phyloP scores from a whole-genome alignment of 2,329 filamentous ascomycete genomes.

The Epichloe bromicola region DNA sequence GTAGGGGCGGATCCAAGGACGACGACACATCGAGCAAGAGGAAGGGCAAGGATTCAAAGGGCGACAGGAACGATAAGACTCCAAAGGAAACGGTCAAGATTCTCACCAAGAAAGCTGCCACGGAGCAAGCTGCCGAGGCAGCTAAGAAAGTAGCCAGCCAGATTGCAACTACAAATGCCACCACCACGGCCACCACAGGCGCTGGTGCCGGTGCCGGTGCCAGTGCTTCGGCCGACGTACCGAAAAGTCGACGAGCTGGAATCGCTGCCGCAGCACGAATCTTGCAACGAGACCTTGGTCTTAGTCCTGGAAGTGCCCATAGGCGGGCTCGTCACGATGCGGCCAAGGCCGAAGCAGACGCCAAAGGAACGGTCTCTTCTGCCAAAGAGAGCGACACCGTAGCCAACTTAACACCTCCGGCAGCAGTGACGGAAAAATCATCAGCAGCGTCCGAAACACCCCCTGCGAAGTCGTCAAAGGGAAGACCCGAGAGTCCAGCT shows the following conservation, averaged over 20 bases:
- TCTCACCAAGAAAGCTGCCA: slow-evolving; percentile 43
- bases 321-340: slow-evolving; percentile 46
- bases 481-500: slow-evolving; percentile 10
- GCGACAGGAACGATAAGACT: slow-evolving; percentile 37
- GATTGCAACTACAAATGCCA: slow-evolving; percentile 16
- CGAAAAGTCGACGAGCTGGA: slow-evolving; percentile 45
- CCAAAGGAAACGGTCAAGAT: slow-evolving; percentile 49
- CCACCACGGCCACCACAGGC: slow-evolving; percentile 17
- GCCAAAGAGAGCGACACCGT: slow-evolving; percentile 18
- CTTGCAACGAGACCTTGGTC: slow-evolving; percentile 51
- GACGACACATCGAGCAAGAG: slow-evolving; percentile 50
- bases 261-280: slow-evolving; percentile 52
- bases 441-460: slow-evolving; percentile 8
- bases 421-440: slow-evolving; percentile 8
- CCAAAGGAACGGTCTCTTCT: slow-evolving; percentile 22
- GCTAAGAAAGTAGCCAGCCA: slow-evolving; percentile 30
- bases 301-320: slow-evolving; percentile 50
- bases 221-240: slow-evolving; percentile 10
- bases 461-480: slow-evolving; percentile 11
- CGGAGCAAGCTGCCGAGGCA: slow-evolving; percentile 34
- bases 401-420: slow-evolving; percentile 8
- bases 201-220: slow-evolving; percentile 16
- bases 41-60: slow-evolving; percentile 49
- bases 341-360: slow-evolving; percentile 39
- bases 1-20: slow-evolving; percentile 27